Evolutionary conservation across 1,284 basidiomycete species (phyloP).

Genomic region (Tilletia horrida): DNA sequence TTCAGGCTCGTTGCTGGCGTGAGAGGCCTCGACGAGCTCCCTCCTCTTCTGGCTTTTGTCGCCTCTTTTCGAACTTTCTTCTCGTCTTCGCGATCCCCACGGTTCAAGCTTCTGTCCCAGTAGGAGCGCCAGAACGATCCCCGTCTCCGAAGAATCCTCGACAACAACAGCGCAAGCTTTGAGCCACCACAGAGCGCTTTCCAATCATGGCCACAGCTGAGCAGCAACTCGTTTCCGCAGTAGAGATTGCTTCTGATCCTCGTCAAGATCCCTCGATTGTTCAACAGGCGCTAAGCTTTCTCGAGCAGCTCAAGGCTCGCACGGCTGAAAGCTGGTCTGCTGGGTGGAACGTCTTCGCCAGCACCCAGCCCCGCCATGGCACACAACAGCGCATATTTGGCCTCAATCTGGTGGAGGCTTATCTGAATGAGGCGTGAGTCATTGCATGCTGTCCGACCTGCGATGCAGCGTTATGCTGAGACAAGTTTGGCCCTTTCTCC

Average conservation of each 20-base stretch:
- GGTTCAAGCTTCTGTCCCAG: not conserved
- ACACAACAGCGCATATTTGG: constrained; percentile 78
- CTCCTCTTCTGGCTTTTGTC: not conserved
- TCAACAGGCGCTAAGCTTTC: constrained; percentile 74
- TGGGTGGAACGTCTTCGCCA: constrained; percentile 49
- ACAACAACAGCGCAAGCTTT: not conserved
- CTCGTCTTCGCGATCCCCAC: too few species aligned
- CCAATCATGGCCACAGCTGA: constrained; percentile 25
- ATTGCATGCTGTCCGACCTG: too few species aligned
- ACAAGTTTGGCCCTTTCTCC: too few species aligned
- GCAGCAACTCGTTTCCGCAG: constrained; percentile 71
- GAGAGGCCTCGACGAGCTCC: constrained; percentile 14
- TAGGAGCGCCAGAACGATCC: not conserved
- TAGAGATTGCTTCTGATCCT: constrained; percentile 77
- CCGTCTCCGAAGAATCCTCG: not conserved
- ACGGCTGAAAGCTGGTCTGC: constrained; percentile 70
- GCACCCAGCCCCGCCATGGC: constrained; percentile 66
- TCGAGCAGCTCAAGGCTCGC: constrained; percentile 71
- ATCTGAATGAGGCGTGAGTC: constrained; percentile 45
- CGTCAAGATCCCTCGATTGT: constrained; percentile 61
- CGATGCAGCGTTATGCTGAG: too few species aligned
- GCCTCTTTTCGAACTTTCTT: not conserved
- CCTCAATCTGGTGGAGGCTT: constrained; percentile 77
- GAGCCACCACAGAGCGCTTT: not conserved
- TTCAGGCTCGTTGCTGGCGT: constrained; percentile 16